Percentiles rank a stretch among this genome's conserved stretches.
Evolutionary conservation across 1,139 yeast genomes (phyloP).

Genomic region (Suhomyces coccinellae): DNA sequence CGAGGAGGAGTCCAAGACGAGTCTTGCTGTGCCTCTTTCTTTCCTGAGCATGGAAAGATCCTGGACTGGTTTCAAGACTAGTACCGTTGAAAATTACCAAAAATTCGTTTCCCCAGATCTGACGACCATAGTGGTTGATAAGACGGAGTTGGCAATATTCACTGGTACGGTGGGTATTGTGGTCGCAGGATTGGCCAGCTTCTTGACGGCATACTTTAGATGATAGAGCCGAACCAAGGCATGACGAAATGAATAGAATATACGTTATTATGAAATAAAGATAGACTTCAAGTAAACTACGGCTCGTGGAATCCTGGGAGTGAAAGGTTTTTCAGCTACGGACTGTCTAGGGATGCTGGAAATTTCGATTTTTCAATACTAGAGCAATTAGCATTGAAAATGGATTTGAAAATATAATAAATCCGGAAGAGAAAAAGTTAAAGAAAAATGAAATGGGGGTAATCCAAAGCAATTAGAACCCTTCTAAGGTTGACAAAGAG

Average conservation of each 20-base stretch:
- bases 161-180: conserved; percentile 20
- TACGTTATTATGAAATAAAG: too few relatives aligned
- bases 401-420: too few relatives aligned
- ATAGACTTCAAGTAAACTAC: too few relatives aligned
- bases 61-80: conserved; percentile 22
- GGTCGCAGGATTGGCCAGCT: conserved; percentile 27
- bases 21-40: conserved; percentile 1
- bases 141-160: conserved; percentile 26
- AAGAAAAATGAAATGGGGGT: too few relatives aligned
- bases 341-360: too few relatives aligned
- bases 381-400: too few relatives aligned
- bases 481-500: too few relatives aligned
- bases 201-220: conserved; percentile 19
- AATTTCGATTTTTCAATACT: too few relatives aligned
- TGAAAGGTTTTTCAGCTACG: too few relatives aligned
- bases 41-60: conserved; percentile 2
- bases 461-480: too few relatives aligned
- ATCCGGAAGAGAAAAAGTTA: too few relatives aligned
- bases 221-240: neutral
- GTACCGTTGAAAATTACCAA: conserved; percentile 17
- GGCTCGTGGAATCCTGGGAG: too few relatives aligned
- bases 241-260: neutral
- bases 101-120: conserved; percentile 23
- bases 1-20: neutral
- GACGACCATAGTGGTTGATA: conserved; percentile 22